Percentiles rank a stretch among this genome's conserved stretches.
These are phyloP conservation scores for Fusarium sp. DNA, from an alignment of 2,329 filamentous ascomycete genomes.

Conservation along the genomic window DNA sequence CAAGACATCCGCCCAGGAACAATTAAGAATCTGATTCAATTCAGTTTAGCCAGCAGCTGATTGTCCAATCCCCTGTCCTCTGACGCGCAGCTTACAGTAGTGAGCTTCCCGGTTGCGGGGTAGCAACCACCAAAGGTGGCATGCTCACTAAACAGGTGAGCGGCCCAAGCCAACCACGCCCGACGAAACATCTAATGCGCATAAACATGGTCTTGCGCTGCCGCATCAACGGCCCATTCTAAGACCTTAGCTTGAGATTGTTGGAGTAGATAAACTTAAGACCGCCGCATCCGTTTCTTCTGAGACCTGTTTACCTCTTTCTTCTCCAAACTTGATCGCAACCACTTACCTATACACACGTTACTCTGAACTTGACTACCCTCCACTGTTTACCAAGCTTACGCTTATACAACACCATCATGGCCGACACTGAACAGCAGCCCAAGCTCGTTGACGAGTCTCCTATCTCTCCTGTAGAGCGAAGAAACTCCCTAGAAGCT, in stretches of 20 bases:
- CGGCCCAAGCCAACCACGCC: constrained; percentile 17
- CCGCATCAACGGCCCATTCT: constrained; percentile 41
- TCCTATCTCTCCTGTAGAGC: constrained; percentile 60
- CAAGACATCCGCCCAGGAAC: constrained; percentile 11
- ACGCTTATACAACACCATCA: background rate
- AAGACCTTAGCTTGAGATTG: constrained; percentile 29
- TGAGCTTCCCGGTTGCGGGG: constrained; percentile 37
- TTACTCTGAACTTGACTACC: background rate
- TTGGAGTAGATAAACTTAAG: constrained; percentile 35
- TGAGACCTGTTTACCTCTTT: constrained; percentile 19
- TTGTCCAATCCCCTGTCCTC: constrained; percentile 35
- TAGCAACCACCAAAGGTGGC: constrained; percentile 32
- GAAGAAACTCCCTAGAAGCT: constrained; percentile 76
- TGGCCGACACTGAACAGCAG: constrained; percentile 41
- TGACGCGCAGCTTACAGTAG: constrained; percentile 33
- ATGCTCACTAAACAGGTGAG: constrained; percentile 9
- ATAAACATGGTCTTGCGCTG: constrained; percentile 40
- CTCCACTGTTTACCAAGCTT: background rate
- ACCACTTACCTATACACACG: constrained; percentile 1
- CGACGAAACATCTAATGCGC: constrained; percentile 32
- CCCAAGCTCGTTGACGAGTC: constrained; percentile 56
- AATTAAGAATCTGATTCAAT: background rate
- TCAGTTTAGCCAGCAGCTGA: constrained; percentile 17
- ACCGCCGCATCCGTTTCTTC: constrained; percentile 24
- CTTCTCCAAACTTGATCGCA: constrained; percentile 8